These are phyloP conservation scores for Phytopythium chamaehyphon DNA, from an alignment of 352 stramenopile species.

Conservation along the genomic window DNA sequence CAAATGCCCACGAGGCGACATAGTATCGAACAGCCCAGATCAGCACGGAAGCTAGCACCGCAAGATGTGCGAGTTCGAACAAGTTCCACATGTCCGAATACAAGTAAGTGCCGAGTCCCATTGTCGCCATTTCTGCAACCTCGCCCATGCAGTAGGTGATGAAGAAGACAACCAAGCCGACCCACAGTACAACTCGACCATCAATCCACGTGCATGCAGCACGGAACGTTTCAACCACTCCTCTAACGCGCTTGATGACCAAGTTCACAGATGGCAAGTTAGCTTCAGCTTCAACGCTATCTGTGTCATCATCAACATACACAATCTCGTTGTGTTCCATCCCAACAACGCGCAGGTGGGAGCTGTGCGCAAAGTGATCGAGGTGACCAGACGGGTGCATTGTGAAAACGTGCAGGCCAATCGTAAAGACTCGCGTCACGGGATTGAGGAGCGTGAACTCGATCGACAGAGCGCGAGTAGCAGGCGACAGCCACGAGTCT, in stretches of 20 bases:
- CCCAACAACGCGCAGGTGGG: conserved; percentile 74
- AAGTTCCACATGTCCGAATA: conserved; percentile 87
- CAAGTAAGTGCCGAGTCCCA: conserved; percentile 71
- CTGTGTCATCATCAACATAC: background rate
- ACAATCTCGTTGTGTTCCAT: conserved; percentile 54
- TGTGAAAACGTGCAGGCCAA: conserved; percentile 81
- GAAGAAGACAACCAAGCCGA: conserved; percentile 66
- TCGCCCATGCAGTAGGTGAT: conserved; percentile 80
- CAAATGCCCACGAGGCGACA: conserved; percentile 48
- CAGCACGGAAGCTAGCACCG: conserved; percentile 57
- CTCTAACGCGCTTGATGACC: background rate
- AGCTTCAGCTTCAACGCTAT: background rate
- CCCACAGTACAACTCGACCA: conserved; percentile 60
- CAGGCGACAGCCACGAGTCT: conserved; percentile 72
- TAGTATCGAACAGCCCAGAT: conserved; percentile 69
- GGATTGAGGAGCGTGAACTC: conserved; percentile 88
- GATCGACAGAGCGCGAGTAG: conserved; percentile 78
- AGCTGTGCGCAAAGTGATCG: conserved; percentile 77
- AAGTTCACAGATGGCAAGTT: background rate
- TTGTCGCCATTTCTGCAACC: conserved; percentile 70
- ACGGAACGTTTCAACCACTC: conserved; percentile 4
- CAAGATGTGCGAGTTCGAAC: conserved; percentile 78
- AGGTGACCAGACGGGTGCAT: conserved; percentile 79
- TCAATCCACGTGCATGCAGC: conserved; percentile 38
- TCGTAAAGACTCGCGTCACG: conserved; percentile 85